Percentiles rank a stretch among this genome's conserved stretches.
Conservation (phyloP, 2,329 filamentous ascomycete genomes). For the Zymoseptoria passerinii region DNA sequence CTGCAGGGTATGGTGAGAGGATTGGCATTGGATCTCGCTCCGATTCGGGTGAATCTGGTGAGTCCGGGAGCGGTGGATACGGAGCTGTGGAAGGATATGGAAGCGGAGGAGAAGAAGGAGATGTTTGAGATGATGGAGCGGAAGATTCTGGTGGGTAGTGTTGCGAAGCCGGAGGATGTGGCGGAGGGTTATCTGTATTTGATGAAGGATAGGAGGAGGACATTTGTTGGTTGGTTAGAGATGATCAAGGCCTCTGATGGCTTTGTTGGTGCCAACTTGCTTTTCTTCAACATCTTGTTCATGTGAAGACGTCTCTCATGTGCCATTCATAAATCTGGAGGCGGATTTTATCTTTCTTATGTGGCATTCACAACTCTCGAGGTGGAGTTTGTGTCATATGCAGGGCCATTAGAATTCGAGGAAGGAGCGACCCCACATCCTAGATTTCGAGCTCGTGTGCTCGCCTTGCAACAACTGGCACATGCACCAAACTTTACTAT, state of each 20-base stretch:
- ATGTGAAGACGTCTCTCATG: too few species aligned
- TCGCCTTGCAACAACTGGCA: background rate
- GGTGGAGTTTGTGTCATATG: too few species aligned
- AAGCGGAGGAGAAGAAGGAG: conserved; percentile 21
- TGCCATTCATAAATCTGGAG: too few species aligned
- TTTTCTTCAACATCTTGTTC: too few species aligned
- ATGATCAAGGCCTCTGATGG: too few species aligned
- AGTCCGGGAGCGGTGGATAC: conserved; percentile 46
- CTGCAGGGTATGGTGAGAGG: conserved; percentile 46
- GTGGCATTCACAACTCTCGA: too few species aligned
- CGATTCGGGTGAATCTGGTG: conserved; percentile 56
- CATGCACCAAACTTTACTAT: background rate
- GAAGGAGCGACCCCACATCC: too few species aligned
- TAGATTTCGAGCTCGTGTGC: background rate
- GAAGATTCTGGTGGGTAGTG: conserved; percentile 28
- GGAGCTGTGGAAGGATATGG: conserved; percentile 33
- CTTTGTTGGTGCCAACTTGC: too few species aligned
- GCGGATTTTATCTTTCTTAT: too few species aligned
- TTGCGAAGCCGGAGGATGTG: conserved; percentile 36
- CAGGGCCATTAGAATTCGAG: too few species aligned
- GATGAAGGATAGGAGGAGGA: conserved; percentile 38
- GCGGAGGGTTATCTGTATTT: conserved; percentile 42
- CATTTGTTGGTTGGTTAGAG: conserved; percentile 15
- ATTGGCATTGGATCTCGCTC: conserved; percentile 55
- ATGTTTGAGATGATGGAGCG: conserved; percentile 21